phyloP scores from a whole-genome alignment of 2,329 filamentous ascomycete species.

The Teratosphaeriaceae sp. region DNA sequence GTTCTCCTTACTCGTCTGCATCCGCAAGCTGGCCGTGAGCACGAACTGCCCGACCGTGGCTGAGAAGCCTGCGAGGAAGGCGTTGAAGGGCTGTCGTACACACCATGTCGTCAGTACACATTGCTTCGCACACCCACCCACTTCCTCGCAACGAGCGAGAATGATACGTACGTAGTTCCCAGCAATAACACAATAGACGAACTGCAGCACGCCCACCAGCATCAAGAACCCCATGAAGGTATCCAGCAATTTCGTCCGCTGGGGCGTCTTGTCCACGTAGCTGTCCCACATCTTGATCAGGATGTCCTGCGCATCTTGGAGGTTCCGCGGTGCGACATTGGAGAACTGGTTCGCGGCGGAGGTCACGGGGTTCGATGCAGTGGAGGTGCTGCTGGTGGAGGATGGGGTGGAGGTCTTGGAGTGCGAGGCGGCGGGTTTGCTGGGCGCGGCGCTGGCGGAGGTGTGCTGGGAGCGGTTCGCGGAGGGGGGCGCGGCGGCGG shows the following conservation, averaged over 20 bases:
- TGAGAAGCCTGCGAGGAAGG: conserved; percentile 91
- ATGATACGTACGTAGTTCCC: conserved; percentile 82
- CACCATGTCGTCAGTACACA: not conserved
- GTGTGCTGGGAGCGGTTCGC: conserved; percentile 13
- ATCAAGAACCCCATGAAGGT: conserved; percentile 84
- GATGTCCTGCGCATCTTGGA: conserved; percentile 49
- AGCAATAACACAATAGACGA: conserved; percentile 82
- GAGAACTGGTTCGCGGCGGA: conserved; percentile 6
- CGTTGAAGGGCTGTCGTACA: conserved; percentile 78
- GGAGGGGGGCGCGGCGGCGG: conserved; percentile 19
- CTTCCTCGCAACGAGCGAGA: not conserved
- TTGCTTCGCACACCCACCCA: not conserved
- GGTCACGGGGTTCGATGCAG: not conserved
- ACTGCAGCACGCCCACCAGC: conserved; percentile 81
- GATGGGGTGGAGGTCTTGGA: conserved; percentile 10
- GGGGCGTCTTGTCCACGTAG: conserved; percentile 75
- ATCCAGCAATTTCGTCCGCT: conserved; percentile 88
- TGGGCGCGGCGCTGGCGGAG: conserved; percentile 18
- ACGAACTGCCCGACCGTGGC: conserved; percentile 97
- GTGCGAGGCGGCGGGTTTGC: conserved; percentile 10
- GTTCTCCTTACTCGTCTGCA: conserved; percentile 84
- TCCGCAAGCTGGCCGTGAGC: conserved; percentile 80
- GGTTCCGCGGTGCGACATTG: conserved; percentile 12
- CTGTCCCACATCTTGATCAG: conserved; percentile 64
- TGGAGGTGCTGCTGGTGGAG: conserved; percentile 7